phyloP scores from a whole-genome alignment of 805 yeast genomes.

The Pichia cephalocereana region DNA sequence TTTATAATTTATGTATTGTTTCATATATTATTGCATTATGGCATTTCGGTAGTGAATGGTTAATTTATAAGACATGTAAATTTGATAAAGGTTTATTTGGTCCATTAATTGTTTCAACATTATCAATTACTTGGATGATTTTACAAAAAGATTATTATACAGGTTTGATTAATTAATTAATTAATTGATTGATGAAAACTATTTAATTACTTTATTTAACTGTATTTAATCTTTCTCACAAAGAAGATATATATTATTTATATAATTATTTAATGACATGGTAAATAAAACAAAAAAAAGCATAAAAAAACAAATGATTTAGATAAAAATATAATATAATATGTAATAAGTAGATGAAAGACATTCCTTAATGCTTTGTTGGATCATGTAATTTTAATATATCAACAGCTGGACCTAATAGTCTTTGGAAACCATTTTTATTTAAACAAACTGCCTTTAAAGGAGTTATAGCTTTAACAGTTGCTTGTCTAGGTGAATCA shows the following conservation, averaged over 20 bases:
- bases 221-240: too few relatives aligned
- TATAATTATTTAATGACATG: not conserved
- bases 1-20: slow-evolving; percentile 70
- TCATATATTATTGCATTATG: slow-evolving; percentile 74
- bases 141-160: slow-evolving; percentile 55
- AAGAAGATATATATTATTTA: too few relatives aligned
- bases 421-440: slow-evolving; percentile 86
- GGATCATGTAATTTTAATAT: slow-evolving; percentile 84
- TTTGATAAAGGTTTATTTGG: slow-evolving; percentile 85
- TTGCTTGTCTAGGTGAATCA: slow-evolving; percentile 90
- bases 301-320: too few relatives aligned
- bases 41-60: slow-evolving; percentile 82
- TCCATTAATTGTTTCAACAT: slow-evolving; percentile 73
- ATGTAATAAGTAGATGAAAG: too few relatives aligned
- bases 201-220: not conserved
- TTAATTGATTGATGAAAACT: too few relatives aligned
- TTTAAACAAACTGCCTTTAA: slow-evolving; percentile 89
- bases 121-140: slow-evolving; percentile 76
- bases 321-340: too few relatives aligned
- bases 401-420: slow-evolving; percentile 90
- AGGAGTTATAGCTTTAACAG: slow-evolving; percentile 65
- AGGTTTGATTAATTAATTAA: not conserved
- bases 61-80: slow-evolving; percentile 67
- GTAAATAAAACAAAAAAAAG: too few relatives aligned
- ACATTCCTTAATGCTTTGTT: slow-evolving; percentile 27